Evolutionary conservation across 192 early-diverging fungal species (phyloP), one percentile per base, ranked within the genome.

Genomic region (Obelidium mucronatum): DNA sequence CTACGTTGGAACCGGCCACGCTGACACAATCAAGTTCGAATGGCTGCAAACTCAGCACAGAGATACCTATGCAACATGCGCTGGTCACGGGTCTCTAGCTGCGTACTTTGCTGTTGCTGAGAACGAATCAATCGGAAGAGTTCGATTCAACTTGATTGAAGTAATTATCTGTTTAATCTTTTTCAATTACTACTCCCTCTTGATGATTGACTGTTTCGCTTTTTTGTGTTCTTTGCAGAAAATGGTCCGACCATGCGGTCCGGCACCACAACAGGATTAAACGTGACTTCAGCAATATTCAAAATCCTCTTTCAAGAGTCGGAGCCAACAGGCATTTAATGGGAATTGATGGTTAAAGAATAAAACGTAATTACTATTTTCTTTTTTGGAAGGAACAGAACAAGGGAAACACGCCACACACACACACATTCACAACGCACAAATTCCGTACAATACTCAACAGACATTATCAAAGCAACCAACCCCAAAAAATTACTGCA

Each of bases 1-100:
- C 1, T 72, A 42, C 36, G 91, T 94, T 28, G 95, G 95, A 64
- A 96, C 94, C 24, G 95, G 95, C 67, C 92, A 96, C 74, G 93
- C 95, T 26, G 95, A 96, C 70, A 96, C 95, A 42, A 92, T 89
- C 62, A 94, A 94, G 86, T 91, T 87, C 79, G 93, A 96, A 79
- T 95, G 93, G 94, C 76, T 90, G n/a, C 83, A 87, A 63, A 94
- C 94, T 78, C 92, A 94, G 71, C 92, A 95, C 62, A 83, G 95
- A 62, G 95, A 96, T 71, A 90, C 86, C 8, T 92, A 90, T 60
- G 92, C 95, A 13, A 91, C 93, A 0, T 88, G 88, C 65, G 83
- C 94, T 67, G 93, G 93, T 42, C 94, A 95, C 78, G 89, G 90
- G 61, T 84, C 88, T n/a, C 82, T 96, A 71, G 54, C 93, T 8